These are phyloP conservation scores for Ogataea thermomethanolica DNA, from an alignment of 805 yeast species.

Conservation along the genomic window DNA sequence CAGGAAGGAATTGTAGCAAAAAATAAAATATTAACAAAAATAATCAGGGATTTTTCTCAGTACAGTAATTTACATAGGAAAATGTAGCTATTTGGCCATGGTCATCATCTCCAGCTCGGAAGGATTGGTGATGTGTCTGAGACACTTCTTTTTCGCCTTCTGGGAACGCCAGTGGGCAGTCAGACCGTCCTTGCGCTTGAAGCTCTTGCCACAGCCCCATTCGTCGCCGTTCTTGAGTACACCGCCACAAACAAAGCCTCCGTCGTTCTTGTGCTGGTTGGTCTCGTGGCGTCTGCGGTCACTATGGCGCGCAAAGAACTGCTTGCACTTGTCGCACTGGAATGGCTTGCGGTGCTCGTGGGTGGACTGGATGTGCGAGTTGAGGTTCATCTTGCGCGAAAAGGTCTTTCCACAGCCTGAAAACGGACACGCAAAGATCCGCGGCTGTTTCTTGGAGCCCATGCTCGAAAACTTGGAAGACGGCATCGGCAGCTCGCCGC, in stretches of 20 bases:
- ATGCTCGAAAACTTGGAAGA: slow-evolving; percentile 4
- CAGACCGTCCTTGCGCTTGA: slow-evolving; percentile 35
- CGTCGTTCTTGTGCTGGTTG: slow-evolving; percentile 29
- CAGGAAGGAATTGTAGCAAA: neutral
- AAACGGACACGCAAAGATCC: slow-evolving; percentile 25
- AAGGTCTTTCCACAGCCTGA: slow-evolving; percentile 30
- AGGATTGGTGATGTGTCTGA: slow-evolving; percentile 17
- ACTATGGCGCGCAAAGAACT: slow-evolving; percentile 33
- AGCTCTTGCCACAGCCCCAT: slow-evolving; percentile 37
- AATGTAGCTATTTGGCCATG: slow-evolving; percentile 3
- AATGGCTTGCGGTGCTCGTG: slow-evolving; percentile 35
- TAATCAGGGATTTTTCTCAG: neutral
- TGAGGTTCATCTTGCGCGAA: slow-evolving; percentile 33
- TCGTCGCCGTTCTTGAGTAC: slow-evolving; percentile 25
- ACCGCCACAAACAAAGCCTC: slow-evolving; percentile 31
- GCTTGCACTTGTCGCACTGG: slow-evolving; percentile 28
- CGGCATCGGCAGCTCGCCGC: slow-evolving; percentile 11
- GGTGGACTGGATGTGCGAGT: slow-evolving; percentile 33
- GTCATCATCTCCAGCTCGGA: slow-evolving; percentile 12
- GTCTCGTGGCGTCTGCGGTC: slow-evolving; percentile 35
- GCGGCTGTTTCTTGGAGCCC: slow-evolving; percentile 12
- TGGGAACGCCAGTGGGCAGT: slow-evolving; percentile 37
- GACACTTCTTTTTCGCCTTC: slow-evolving; percentile 34
- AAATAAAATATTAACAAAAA: neutral
- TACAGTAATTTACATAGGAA: slow-evolving; percentile 3